Percentiles rank a stretch among this genome's conserved stretches.
phyloP scores from a whole-genome alignment of 176 grass and related monocot genomes.

The Musa acuminata region DNA sequence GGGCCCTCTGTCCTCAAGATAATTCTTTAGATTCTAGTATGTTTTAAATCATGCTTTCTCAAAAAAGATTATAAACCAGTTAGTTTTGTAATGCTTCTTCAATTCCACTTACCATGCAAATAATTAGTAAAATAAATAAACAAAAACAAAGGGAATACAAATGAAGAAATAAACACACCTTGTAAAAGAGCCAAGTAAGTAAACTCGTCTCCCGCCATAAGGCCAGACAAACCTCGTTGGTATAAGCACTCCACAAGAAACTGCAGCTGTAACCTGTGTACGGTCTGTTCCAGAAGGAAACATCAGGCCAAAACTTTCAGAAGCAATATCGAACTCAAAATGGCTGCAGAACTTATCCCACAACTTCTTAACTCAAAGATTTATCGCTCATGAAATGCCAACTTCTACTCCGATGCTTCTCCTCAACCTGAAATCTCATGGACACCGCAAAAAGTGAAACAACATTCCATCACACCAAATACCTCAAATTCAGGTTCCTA shows the following conservation, averaged over 20 bases:
- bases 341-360: background rate
- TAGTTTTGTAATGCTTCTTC: background rate
- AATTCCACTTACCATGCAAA: background rate
- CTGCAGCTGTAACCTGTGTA: slow-evolving; percentile 33
- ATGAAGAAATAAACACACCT: slow-evolving; percentile 28
- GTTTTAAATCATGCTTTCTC: background rate
- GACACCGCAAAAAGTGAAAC: background rate
- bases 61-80: background rate
- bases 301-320: slow-evolving; percentile 27
- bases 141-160: background rate
- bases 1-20: background rate
- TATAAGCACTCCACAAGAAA: slow-evolving; percentile 34
- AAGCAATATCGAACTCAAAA: background rate
- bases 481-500: background rate
- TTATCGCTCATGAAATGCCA: background rate
- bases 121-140: background rate
- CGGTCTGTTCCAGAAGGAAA: slow-evolving; percentile 68
- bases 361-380: background rate
- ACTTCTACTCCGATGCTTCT: background rate
- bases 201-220: slow-evolving; percentile 79
- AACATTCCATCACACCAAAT: background rate
- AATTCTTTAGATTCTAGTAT: background rate
- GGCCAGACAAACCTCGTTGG: slow-evolving; percentile 76
- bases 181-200: slow-evolving; percentile 67
- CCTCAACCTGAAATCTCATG: background rate